These are phyloP conservation scores for Tetracentron sinense DNA, from an alignment of 164 flowering plant genomes.

Conservation along the genomic window DNA sequence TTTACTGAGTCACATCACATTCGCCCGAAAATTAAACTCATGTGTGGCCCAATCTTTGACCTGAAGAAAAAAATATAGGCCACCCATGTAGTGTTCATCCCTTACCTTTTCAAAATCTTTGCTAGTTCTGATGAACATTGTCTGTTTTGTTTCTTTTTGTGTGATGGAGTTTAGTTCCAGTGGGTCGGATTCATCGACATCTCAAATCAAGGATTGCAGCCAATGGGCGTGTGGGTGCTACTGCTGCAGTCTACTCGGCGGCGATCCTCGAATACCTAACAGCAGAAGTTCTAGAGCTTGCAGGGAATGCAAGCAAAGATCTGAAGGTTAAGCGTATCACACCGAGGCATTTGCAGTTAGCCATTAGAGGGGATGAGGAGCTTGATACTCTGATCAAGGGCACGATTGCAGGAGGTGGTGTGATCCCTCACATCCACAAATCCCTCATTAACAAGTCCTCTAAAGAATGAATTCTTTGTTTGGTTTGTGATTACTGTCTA, in stretches of 20 bases:
- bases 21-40: too few relatives aligned
- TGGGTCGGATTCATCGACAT: conserved; percentile 1
- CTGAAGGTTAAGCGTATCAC: conserved; percentile 19
- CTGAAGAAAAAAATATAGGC: too few relatives aligned
- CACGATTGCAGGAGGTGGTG: conserved; percentile 4
- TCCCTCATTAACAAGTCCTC: conserved; percentile 4
- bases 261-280: too few relatives aligned
- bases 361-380: conserved; percentile 9
- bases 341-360: conserved; percentile 6
- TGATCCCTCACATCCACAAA: conserved; percentile 2
- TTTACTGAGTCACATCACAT: too few relatives aligned
- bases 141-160: neutral
- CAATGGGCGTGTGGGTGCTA: conserved; percentile 4
- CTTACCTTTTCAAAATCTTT: too few relatives aligned
- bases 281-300: conserved; percentile 19
- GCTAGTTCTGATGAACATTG: too few relatives aligned
- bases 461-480: neutral
- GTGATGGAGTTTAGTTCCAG: neutral
- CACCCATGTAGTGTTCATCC: too few relatives aligned
- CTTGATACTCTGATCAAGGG: conserved; percentile 10
- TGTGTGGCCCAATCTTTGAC: too few relatives aligned
- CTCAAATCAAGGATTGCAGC: neutral
- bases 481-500: neutral
- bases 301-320: conserved; percentile 15
- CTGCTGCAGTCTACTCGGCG: neutral